phyloP scores from a whole-genome alignment of 2,329 filamentous ascomycete species.

The Arachnomyces sp. region DNA sequence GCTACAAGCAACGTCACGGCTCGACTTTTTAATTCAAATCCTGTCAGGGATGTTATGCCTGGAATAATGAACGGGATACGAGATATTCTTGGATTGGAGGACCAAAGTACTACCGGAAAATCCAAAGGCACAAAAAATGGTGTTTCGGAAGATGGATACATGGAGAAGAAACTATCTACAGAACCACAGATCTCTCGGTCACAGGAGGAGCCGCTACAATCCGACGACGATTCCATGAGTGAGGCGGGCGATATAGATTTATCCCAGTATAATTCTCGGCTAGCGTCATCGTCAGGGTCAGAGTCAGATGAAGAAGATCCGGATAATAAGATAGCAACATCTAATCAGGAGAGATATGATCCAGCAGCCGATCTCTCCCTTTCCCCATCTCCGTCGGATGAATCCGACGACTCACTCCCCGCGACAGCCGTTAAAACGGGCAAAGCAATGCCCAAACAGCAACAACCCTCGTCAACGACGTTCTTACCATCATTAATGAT shows the following conservation, averaged over 20 bases:
- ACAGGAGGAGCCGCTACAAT: neutral
- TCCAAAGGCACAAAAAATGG: conserved; percentile 5
- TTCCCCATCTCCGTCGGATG: conserved; percentile 27
- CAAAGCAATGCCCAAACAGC: conserved; percentile 15
- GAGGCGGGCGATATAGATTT: conserved; percentile 21
- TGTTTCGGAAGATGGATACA: neutral
- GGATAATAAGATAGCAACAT: conserved; percentile 11
- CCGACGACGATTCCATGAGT: neutral
- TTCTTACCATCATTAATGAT: conserved; percentile 56
- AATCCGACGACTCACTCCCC: conserved; percentile 19
- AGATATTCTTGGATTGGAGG: conserved; percentile 30
- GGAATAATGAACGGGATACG: conserved; percentile 37
- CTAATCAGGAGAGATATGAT: conserved; percentile 8
- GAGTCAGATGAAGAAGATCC: conserved; percentile 17
- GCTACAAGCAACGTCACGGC: conserved; percentile 52
- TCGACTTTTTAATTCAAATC: conserved; percentile 52
- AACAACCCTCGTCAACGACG: conserved; percentile 35
- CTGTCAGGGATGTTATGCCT: conserved; percentile 49
- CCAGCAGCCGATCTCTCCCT: conserved; percentile 20
- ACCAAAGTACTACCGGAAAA: conserved; percentile 12
- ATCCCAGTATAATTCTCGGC: conserved; percentile 25
- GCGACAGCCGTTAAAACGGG: conserved; percentile 20
- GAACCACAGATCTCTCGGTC: neutral
- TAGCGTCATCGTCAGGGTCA: conserved; percentile 21
- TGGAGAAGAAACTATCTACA: conserved; percentile 7